Base-by-base conservation (phyloP, 495 filamentous ascomycete species). In the Xeromyces bisporus region DNA sequence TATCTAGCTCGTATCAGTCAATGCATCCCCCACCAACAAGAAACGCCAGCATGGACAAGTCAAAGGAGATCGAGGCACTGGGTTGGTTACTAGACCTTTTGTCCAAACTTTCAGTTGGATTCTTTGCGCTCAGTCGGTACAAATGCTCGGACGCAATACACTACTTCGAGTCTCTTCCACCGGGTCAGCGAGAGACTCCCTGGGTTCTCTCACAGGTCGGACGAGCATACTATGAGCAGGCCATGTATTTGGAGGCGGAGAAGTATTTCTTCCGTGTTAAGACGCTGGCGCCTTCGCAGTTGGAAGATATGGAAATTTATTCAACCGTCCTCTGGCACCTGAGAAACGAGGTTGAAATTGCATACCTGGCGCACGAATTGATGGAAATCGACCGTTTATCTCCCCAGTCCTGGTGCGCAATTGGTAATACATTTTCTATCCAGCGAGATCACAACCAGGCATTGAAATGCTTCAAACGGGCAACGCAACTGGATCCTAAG, bases 281-380 rank as follows among this genome's bases (percentile, higher is more conserved):
- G 35, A 61, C 70, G 23, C 58, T 86, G 28, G 73, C 79, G 15
- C 85, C 84, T 5, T 76, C 80, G 3, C 71, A 79, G 12, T 62
- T 85, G 28, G 77, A 86, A 40, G 86, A 93, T 44, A 93, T 94
- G 86, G 89, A 97, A 44, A 75, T 93, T 13, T 97, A 89, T 51
- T 94, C 87, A 2, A 96, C 91, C 8, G 73, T 87, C n/a, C 71
- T 97, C 6, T 97, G 89, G 89, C 82, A 92, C 48, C 60, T 93
- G 37, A 89, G 92, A 48, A 79, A 75, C 41, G 89, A 94, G 39
- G 76, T 81, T 5, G 82, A 93, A 16, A 64, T 97, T 6, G 84
- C 91, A 2, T 91, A 85, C 48, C 66, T 97, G 10, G 77, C 89
- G 2, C 91, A 94, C 42, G 79, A 89, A 46, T 60, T 94, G 12